A percentile compares a stretch with the other conserved stretches of the same genome.
Evolutionary conservation across 495 filamentous ascomycete species (phyloP).

Genomic region (Lineolata rhizophorae): DNA sequence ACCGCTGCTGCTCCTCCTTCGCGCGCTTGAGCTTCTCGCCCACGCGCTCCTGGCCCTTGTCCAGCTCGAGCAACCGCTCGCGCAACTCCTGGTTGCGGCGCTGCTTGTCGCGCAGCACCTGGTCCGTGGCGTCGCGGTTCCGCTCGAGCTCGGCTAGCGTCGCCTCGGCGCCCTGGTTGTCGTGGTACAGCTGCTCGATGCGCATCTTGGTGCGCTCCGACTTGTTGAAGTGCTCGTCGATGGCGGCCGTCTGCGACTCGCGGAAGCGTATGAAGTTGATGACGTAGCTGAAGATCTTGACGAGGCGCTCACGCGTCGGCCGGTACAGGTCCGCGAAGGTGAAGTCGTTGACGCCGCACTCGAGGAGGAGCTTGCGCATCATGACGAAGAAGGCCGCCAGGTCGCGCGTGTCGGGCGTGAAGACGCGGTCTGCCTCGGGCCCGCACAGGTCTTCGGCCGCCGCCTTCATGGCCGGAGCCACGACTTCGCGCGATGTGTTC

Average conservation of each 20-base stretch:
- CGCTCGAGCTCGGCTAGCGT: slow-evolving; percentile 61
- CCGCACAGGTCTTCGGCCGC: slow-evolving; percentile 71
- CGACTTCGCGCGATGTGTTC: slow-evolving; percentile 71
- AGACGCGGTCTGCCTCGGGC: slow-evolving; percentile 49
- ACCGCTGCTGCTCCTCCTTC: slow-evolving; percentile 44
- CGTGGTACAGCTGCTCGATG: slow-evolving; percentile 65
- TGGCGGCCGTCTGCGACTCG: slow-evolving; percentile 63
- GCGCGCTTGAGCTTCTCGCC: slow-evolving; percentile 55
- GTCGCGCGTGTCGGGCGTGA: slow-evolving; percentile 70
- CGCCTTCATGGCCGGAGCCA: slow-evolving; percentile 85
- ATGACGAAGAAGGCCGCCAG: slow-evolving; percentile 82
- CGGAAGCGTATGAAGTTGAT: slow-evolving; percentile 98
- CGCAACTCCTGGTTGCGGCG: slow-evolving; percentile 69
- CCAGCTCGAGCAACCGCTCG: slow-evolving; percentile 50
- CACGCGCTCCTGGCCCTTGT: slow-evolving; percentile 54
- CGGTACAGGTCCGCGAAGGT: slow-evolving; percentile 74
- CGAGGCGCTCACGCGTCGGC: slow-evolving; percentile 68
- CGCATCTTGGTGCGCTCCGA: slow-evolving; percentile 61
- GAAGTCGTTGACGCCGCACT: slow-evolving; percentile 87
- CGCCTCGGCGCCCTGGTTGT: slow-evolving; percentile 70
- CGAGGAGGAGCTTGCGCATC: slow-evolving; percentile 49
- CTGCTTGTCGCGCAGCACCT: slow-evolving; percentile 57
- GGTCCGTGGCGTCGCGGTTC: slow-evolving; percentile 54
- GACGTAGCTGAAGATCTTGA: slow-evolving; percentile 82
- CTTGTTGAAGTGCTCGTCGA: slow-evolving; percentile 82